phyloP scores from a whole-genome alignment of 176 grass and related monocot species.

The Calamus simplicifolius region DNA sequence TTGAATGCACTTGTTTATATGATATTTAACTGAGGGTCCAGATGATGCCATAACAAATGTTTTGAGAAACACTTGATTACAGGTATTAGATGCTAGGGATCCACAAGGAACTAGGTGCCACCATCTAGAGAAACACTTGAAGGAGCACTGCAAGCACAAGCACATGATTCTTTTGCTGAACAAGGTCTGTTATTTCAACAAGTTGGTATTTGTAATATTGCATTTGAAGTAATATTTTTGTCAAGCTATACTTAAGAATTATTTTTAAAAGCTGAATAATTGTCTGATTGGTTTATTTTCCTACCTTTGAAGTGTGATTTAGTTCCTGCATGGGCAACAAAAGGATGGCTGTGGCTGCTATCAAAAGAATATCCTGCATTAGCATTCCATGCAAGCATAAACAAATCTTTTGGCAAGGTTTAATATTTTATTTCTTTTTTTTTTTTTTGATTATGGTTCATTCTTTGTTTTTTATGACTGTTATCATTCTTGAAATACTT shows the following conservation, averaged over 20 bases:
- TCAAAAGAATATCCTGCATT: conserved; percentile 87
- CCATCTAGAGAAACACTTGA: conserved; percentile 93
- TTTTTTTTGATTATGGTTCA: background rate
- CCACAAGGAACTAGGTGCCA: conserved; percentile 91
- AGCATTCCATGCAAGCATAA: conserved; percentile 95
- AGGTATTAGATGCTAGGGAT: conserved; percentile 96
- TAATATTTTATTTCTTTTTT: conserved; percentile 1
- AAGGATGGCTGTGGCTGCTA: conserved; percentile 78
- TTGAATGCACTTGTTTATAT: no score
- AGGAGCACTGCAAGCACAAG: conserved; percentile 84
- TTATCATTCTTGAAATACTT: background rate
- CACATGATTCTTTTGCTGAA: conserved; percentile 92
- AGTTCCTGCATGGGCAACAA: conserved; percentile 91
- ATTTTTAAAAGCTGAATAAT: conserved; percentile 4
- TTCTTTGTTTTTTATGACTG: background rate
- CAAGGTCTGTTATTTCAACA: conserved; percentile 37
- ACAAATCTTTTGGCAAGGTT: conserved; percentile 94
- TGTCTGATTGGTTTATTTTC: conserved; percentile 8
- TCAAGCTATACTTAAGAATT: no score
- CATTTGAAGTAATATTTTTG: no score
- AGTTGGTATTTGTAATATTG: background rate
- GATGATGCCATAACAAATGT: no score
- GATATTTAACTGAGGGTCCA: no score
- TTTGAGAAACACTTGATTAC: no score
- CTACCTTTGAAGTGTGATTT: conserved; percentile 64